Percentiles rank a stretch among this genome's conserved stretches.
These are phyloP conservation scores for Candida tetrigidarum DNA, from an alignment of 1,139 yeast genomes.

Conservation along the genomic window DNA sequence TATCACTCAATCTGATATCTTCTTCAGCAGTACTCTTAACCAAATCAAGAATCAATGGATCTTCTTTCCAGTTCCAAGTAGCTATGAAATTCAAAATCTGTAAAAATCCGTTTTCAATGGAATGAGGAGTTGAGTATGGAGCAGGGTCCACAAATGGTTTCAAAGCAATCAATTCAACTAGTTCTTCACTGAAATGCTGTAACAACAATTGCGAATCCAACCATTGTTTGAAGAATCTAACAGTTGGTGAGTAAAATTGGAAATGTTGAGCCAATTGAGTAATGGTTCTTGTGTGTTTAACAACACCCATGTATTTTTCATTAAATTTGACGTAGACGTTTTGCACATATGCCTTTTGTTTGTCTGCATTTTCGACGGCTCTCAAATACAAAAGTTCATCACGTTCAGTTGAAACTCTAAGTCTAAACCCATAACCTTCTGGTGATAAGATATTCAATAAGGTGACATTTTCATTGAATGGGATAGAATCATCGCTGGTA, in stretches of 20 bases:
- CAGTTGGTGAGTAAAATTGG: constrained; percentile 78
- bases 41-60: constrained; percentile 78
- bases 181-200: constrained; percentile 73
- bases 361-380: constrained; percentile 66
- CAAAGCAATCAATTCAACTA: constrained; percentile 79
- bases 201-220: constrained; percentile 70
- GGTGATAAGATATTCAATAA: constrained; percentile 74
- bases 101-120: constrained; percentile 79
- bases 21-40: constrained; percentile 50
- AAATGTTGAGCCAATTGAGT: constrained; percentile 72
- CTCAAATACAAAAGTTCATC: constrained; percentile 76
- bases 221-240: constrained; percentile 88
- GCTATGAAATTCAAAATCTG: constrained; percentile 74
- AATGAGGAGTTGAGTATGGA: constrained; percentile 79
- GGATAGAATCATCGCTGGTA: constrained; percentile 66
- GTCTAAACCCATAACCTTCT: constrained; percentile 82
- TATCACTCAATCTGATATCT: constrained; percentile 54
- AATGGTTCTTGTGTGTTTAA: constrained; percentile 83
- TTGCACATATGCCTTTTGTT: constrained; percentile 62
- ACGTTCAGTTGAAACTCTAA: constrained; percentile 77
- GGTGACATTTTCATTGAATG: constrained; percentile 62
- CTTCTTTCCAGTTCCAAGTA: constrained; percentile 94
- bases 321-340: constrained; percentile 66
- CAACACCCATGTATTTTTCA: constrained; percentile 66
- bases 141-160: constrained; percentile 87